Base-by-base conservation (phyloP, 225 moss, liverwort and hornwort genomes). In the Climacium dendroides region DNA sequence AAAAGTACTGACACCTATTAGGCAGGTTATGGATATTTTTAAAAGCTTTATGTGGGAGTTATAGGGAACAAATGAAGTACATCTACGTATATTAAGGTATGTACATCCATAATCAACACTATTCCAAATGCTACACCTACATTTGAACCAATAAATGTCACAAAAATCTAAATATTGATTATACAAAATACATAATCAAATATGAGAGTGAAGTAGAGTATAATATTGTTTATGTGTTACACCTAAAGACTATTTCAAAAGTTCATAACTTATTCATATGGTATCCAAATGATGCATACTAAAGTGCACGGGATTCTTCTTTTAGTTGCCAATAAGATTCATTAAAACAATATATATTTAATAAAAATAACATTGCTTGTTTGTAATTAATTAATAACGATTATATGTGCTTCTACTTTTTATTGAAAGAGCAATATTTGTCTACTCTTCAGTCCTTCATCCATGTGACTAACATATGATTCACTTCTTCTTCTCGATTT, bases 121-220 rank as follows among this genome's bases (percentile, higher is more conserved):
- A 13, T 39, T 37, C 5, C 3, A 41, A 39, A 41, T 24, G 41
- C 25, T 15, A 25, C 9, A 43, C 9, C 0, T 71, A 2, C 28
- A 71, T 26, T 71, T 43, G 15, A 2, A 71, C 16, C 8, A 14
- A 24, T n/a, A 70, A 25, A 24, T 1, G 1, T 70, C 0, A 70
- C 16, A 45, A 72, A 71, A 72, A 72, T 0, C 16, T 45, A 28
- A 0, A 45, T 43, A 45, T 28, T 16, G 3, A 45, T 70, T 9
- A 9, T 2, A 70, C 0, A 45, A 72, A 6, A 17, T 72, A 72
- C 9, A 16, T 16, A 9, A 28, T 20, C 16, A 72, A 41, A 43
- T 3, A 41, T 43, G 6, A 70, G 3, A 25, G 4, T 1, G 1
- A 1, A 47, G 0, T 0, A 10, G 0, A 11, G 7, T 32, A 50